Evolutionary conservation across 164 flowering plant genomes (phyloP).

Genomic region (Berberis vulgaris): DNA sequence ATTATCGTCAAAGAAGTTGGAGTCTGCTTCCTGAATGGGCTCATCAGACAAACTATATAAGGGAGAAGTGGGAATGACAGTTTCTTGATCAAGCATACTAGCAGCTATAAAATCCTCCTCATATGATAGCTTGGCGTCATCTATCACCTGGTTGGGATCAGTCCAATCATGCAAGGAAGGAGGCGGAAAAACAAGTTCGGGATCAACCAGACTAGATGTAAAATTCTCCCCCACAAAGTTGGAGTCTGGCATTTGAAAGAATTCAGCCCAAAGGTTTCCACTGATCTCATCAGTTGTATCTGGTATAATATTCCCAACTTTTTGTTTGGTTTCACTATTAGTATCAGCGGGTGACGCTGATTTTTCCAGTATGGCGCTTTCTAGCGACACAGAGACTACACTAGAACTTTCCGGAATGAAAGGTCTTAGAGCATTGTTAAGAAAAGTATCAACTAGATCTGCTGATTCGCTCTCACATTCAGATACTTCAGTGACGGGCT

Average conservation of each 20-base stretch:
- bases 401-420: slow-evolving; percentile 5
- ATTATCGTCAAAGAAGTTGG: no score
- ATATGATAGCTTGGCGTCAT: no score
- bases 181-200: not conserved
- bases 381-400: not conserved
- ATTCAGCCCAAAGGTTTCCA: slow-evolving; percentile 6
- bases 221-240: not conserved
- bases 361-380: not conserved
- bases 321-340: not conserved
- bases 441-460: not conserved
- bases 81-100: no score
- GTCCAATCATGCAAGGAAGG: no score
- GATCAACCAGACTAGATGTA: not conserved
- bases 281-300: not conserved
- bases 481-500: not conserved
- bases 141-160: not conserved
- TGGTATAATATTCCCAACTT: not conserved
- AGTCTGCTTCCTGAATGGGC: no score
- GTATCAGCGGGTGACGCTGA: not conserved
- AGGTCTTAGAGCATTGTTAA: not conserved
- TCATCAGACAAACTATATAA: no score
- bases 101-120: no score
- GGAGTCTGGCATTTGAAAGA: not conserved
- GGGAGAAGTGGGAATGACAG: no score
- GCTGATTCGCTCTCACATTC: not conserved